Evolutionary conservation across 2,329 filamentous ascomycete species (phyloP).

Genomic region (Penicillium sp.): DNA sequence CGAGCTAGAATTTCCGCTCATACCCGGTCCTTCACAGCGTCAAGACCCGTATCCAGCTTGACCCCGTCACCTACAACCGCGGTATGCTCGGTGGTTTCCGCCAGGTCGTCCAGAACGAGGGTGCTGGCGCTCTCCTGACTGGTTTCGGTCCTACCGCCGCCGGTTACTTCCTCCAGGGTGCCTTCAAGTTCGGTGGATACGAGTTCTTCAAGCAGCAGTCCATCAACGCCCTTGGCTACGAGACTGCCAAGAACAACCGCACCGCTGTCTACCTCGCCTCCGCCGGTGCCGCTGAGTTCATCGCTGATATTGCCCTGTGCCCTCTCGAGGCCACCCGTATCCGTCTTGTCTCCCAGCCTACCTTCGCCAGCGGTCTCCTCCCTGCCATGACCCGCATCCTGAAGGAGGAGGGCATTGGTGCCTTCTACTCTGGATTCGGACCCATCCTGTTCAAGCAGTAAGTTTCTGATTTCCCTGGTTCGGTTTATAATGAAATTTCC

Average conservation of each 20-base stretch:
- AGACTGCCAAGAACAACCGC: conserved; percentile 74
- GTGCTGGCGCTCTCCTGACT: conserved; percentile 80
- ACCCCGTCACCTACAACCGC: conserved; percentile 83
- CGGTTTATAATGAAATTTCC: no score
- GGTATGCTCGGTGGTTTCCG: conserved; percentile 84
- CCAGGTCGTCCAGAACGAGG: conserved; percentile 80
- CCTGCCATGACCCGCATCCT: conserved; percentile 80
- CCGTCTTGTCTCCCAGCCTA: conserved; percentile 84
- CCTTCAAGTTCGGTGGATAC: conserved; percentile 92
- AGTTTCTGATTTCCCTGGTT: conserved; percentile 34
- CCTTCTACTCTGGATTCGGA: conserved; percentile 90
- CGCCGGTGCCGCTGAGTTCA: conserved; percentile 62
- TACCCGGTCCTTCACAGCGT: conserved; percentile 57
- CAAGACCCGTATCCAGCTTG: conserved; percentile 94
- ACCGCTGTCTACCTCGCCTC: conserved; percentile 76
- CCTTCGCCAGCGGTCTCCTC: conserved; percentile 76
- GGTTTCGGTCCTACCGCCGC: conserved; percentile 82
- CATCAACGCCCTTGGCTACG: conserved; percentile 76
- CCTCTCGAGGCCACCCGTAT: conserved; percentile 92
- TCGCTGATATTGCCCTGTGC: conserved; percentile 70
- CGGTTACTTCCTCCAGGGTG: conserved; percentile 92
- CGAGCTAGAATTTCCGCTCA: neutral
- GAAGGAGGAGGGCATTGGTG: conserved; percentile 77
- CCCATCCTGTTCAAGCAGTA: conserved; percentile 83
- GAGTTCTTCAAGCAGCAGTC: conserved; percentile 94